Evolutionary conservation across 2,329 filamentous ascomycete species (phyloP).

Genomic region (Beauveria sp.): DNA sequence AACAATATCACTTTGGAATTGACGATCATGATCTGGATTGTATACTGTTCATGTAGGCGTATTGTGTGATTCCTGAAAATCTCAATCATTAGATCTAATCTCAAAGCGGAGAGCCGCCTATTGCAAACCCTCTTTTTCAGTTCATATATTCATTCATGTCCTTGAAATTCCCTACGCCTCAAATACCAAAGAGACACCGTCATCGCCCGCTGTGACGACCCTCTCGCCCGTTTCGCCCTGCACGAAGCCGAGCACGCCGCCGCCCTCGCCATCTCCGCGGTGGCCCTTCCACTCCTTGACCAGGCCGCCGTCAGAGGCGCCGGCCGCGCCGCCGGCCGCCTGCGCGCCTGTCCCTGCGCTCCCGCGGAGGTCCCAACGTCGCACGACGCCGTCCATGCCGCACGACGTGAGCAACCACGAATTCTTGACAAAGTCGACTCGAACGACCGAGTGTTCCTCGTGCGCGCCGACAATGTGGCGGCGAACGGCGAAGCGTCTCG

Average conservation of each 20-base stretch:
- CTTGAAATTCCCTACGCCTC: slow-evolving; percentile 35
- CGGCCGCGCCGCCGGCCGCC: slow-evolving; percentile 17
- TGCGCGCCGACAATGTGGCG: slow-evolving; percentile 76
- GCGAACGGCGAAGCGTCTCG: slow-evolving; percentile 79
- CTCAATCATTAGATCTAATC: neutral
- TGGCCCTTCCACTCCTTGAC: slow-evolving; percentile 89
- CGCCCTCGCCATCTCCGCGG: slow-evolving; percentile 73
- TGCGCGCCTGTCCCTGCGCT: slow-evolving; percentile 24
- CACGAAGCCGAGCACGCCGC: slow-evolving; percentile 85
- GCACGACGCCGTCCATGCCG: slow-evolving; percentile 86
- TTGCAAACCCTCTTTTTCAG: neutral
- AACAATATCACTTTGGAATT: neutral
- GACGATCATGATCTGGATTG: neutral
- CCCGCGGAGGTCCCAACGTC: slow-evolving; percentile 76
- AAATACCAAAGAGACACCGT: slow-evolving; percentile 63
- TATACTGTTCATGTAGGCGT: too few species aligned
- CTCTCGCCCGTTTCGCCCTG: slow-evolving; percentile 67
- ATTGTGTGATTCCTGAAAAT: neutral
- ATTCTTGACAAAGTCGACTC: slow-evolving; percentile 73
- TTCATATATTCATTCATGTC: neutral
- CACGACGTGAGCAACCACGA: slow-evolving; percentile 73
- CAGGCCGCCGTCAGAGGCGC: slow-evolving; percentile 52
- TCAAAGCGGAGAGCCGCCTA: too few species aligned
- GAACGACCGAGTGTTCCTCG: slow-evolving; percentile 83
- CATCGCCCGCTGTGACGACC: slow-evolving; percentile 86